Percentiles rank a stretch among this genome's conserved stretches.
Evolutionary conservation across 1,284 basidiomycete species (phyloP).

Genomic region (Malassezia pachydermatis): DNA sequence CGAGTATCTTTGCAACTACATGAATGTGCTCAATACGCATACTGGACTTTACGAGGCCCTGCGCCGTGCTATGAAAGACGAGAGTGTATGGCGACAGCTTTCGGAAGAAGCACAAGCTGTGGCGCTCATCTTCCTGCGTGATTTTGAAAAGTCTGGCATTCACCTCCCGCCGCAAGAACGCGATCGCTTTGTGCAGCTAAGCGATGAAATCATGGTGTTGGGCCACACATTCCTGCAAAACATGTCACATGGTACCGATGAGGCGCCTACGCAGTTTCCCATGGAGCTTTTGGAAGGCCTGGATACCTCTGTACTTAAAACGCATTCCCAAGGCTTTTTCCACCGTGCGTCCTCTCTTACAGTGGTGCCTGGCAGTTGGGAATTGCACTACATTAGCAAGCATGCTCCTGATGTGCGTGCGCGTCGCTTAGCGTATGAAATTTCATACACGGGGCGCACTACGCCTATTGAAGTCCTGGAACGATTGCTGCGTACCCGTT

Average conservation of each 20-base stretch:
- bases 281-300: slow-evolving; percentile 25
- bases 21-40: slow-evolving; percentile 94
- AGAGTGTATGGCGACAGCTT: slow-evolving; percentile 39
- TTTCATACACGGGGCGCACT: slow-evolving; percentile 29
- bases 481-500: slow-evolving; percentile 28
- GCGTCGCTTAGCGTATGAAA: slow-evolving; percentile 62
- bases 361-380: slow-evolving; percentile 52
- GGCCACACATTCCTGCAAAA: slow-evolving; percentile 70
- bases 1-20: slow-evolving; percentile 83
- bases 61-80: slow-evolving; percentile 46
- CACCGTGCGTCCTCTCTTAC: slow-evolving; percentile 5
- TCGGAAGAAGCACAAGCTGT: slow-evolving; percentile 53
- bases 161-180: slow-evolving; percentile 69
- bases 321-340: neutral
- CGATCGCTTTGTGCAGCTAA: slow-evolving; percentile 72
- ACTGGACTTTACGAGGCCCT: slow-evolving; percentile 64
- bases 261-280: slow-evolving; percentile 21
- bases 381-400: slow-evolving; percentile 83
- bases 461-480: slow-evolving; percentile 37
- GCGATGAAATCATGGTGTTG: slow-evolving; percentile 80
- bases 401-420: slow-evolving; percentile 70
- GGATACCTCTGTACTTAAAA: slow-evolving; percentile 18
- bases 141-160: slow-evolving; percentile 96
- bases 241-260: slow-evolving; percentile 19
- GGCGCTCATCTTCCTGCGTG: slow-evolving; percentile 82